These are phyloP conservation scores for Gastrolobium bilobum DNA, from an alignment of 306 rosid genomes.

Conservation along the genomic window DNA sequence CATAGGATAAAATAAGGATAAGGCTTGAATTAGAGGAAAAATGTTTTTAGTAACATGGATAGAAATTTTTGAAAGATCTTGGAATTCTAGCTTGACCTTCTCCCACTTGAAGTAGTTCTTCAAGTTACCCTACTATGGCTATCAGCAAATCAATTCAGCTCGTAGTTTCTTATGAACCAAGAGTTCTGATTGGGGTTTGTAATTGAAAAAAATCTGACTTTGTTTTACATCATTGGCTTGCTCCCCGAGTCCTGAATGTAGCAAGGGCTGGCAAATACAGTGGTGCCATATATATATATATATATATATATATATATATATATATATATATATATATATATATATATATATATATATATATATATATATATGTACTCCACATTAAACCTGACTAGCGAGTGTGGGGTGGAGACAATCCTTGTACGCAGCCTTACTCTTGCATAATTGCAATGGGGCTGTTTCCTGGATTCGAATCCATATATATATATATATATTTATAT, in stretches of 20 bases:
- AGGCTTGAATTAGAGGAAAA: not conserved
- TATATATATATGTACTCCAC: no score
- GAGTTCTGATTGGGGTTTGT: not conserved
- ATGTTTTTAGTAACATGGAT: not conserved
- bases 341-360: no score
- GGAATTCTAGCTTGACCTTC: not conserved
- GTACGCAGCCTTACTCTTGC: no score
- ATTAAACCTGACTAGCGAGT: no score
- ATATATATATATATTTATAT: no score
- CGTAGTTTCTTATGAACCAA: conserved; percentile 1
- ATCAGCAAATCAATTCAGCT: not conserved
- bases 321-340: no score
- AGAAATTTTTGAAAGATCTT: conserved; percentile 13
- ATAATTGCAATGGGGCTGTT: no score
- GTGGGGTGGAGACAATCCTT: no score
- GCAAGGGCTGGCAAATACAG: not conserved
- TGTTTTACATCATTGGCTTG: not conserved
- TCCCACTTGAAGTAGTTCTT: not conserved
- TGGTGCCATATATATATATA: no score
- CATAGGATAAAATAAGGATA: not conserved
- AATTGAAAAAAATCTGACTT: not conserved
- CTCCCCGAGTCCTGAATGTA: conserved; percentile 12
- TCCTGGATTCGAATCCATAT: no score
- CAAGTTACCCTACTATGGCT: not conserved
- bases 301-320: no score